Base-by-base conservation (phyloP, 2,329 filamentous ascomycete genomes). In the Sclerotinia minor region DNA sequence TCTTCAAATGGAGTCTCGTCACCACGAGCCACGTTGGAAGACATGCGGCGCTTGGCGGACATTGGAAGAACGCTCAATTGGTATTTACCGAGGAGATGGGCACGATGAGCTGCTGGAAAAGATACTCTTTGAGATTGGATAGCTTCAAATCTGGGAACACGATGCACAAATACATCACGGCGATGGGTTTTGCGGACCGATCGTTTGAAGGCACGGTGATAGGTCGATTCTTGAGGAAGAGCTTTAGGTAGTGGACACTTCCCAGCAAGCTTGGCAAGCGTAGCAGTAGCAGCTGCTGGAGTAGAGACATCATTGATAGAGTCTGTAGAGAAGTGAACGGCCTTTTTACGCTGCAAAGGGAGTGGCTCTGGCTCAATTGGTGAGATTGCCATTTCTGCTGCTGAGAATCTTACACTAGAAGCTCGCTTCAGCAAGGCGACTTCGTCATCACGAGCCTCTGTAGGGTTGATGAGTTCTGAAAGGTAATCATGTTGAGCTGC, bases 131-230 rank as follows among this genome's bases (percentile, higher is more conserved):
- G 87, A 38, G 92, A 87, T 77, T 97, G 94, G 59, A 97, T 83
- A 32, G 92, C 92, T 77, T 98, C 94, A 69, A 94, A 96, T 60
- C 95, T 90, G 32, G 91, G 86, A 67, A 92, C 87, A 53, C 92
- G 90, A 78, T 96, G 91, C 66, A 96, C 85, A 76, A 97, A 97
- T 13, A 89, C 88, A 78, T 98, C 95, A 24, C 83, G 81, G 65
- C 83, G 82, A 67, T 86, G 87, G 19, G 87, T 87, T 44, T 86
- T 86, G 68, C 91, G 84, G 57, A 89, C 81, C 72, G 92, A 85
- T 75, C 90, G 88, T 73, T 92, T 88, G 78, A 97, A 97, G 13
- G 92, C 92, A 70, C 91, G 89, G 80, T 93, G 94, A 79, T 97
- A 97, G 6, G 94, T 91, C 4, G 90, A 89, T 75, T 95, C 91